A percentile compares a stretch with the other conserved stretches of the same genome.
phyloP scores from a whole-genome alignment of 176 grass and related monocot species.

The Bolboschoenus planiculmis region DNA sequence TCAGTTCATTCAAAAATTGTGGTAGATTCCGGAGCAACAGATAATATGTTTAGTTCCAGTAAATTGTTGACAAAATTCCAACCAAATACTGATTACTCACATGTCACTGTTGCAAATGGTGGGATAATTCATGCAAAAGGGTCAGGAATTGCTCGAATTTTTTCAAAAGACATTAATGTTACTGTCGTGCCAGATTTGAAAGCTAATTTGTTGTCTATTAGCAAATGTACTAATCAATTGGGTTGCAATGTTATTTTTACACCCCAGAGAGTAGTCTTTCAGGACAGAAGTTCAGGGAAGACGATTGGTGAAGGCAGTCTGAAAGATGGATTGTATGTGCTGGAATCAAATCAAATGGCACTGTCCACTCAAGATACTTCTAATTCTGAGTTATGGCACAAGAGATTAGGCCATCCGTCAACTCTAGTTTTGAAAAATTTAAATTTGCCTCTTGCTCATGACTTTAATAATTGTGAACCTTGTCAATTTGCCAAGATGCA shows the following conservation, averaged over 20 bases:
- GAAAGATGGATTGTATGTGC: background rate
- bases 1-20: background rate
- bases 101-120: background rate
- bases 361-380: background rate
- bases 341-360: background rate
- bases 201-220: background rate
- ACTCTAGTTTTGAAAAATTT: background rate
- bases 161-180: background rate
- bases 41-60: background rate
- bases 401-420: background rate
- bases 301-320: background rate
- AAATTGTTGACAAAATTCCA: background rate
- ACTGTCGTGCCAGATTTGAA: background rate
- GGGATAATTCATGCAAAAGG: background rate
- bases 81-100: background rate
- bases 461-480: background rate
- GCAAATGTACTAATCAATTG: background rate
- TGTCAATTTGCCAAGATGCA: background rate
- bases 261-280: background rate
- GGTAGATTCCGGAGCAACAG: background rate
- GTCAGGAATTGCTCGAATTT: background rate
- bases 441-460: background rate
- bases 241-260: background rate
- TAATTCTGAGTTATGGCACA: background rate
- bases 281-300: background rate